These are phyloP conservation scores for Colletotrichum paranaense DNA, from an alignment of 2,329 filamentous ascomycete species.

Conservation along the genomic window DNA sequence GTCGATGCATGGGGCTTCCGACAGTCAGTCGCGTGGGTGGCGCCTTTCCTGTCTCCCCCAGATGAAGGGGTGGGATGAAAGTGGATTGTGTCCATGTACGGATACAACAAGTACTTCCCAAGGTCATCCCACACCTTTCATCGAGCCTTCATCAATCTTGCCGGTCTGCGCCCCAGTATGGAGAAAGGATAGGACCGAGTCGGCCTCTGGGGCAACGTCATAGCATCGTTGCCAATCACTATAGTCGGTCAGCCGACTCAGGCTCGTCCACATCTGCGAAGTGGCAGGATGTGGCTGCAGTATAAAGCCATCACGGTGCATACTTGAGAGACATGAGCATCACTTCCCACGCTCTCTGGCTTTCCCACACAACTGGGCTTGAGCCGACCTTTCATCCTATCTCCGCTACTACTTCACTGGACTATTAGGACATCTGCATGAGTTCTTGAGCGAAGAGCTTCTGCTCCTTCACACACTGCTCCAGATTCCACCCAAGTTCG, in stretches of 20 bases:
- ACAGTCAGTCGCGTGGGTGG: slow-evolving; percentile 19
- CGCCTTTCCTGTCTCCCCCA: slow-evolving; percentile 1
- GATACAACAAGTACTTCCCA: neutral
- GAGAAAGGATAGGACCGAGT: slow-evolving; percentile 30
- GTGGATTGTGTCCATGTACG: slow-evolving; percentile 8
- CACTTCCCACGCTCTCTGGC: neutral
- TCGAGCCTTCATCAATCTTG: neutral
- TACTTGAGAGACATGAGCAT: neutral
- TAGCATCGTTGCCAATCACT: slow-evolving; percentile 15
- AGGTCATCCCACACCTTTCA: slow-evolving; percentile 18
- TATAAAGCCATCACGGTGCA: slow-evolving; percentile 30
- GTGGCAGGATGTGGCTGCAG: slow-evolving; percentile 12
- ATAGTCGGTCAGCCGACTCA: slow-evolving; percentile 18
- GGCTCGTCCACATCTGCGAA: neutral
- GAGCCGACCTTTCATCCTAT: neutral
- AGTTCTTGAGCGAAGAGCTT: neutral
- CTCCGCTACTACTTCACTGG: neutral
- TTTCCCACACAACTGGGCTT: neutral
- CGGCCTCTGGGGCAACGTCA: slow-evolving; percentile 31
- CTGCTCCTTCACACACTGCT: neutral
- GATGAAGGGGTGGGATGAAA: neutral
- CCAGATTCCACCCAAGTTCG: neutral
- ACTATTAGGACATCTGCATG: slow-evolving; percentile 1
- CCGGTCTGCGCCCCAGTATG: slow-evolving; percentile 24
- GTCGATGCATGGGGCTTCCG: slow-evolving; percentile 4